Conservation (phyloP, 345 rosid genomes). For the Anacardium occidentale region DNA sequence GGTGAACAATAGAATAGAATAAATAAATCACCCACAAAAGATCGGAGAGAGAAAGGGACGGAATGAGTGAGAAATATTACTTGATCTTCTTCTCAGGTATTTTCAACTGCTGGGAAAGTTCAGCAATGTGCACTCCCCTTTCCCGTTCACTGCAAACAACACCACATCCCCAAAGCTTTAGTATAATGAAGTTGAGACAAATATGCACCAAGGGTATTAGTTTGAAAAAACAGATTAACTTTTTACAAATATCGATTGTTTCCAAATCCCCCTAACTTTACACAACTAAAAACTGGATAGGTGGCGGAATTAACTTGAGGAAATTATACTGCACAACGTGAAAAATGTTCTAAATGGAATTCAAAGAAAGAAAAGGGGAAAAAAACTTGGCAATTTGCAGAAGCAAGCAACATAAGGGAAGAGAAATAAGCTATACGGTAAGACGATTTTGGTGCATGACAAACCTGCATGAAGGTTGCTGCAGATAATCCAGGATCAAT, state of each 20-base stretch:
- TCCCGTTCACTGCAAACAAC: conserved; percentile 58
- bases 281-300: background rate
- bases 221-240: background rate
- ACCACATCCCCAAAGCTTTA: background rate
- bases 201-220: background rate
- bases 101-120: conserved; percentile 70
- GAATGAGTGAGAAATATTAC: conserved; percentile 38
- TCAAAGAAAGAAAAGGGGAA: background rate
- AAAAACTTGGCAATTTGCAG: background rate
- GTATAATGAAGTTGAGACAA: background rate
- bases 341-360: background rate
- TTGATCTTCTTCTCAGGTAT: conserved; percentile 71
- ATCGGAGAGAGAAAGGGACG: background rate
- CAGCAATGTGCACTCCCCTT: conserved; percentile 77
- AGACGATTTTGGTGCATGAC: conserved; percentile 27
- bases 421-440: background rate
- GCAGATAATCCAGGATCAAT: conserved; percentile 70
- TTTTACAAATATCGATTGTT: background rate
- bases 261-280: background rate
- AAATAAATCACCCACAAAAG: background rate
- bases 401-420: background rate
- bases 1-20: background rate
- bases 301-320: background rate
- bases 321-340: background rate
- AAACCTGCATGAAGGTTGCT: conserved; percentile 70